Percentiles rank a stretch among this genome's conserved stretches.
These are phyloP conservation scores for Pythium phragmitis DNA, from an alignment of 352 stramenopile species.

Conservation along the genomic window DNA sequence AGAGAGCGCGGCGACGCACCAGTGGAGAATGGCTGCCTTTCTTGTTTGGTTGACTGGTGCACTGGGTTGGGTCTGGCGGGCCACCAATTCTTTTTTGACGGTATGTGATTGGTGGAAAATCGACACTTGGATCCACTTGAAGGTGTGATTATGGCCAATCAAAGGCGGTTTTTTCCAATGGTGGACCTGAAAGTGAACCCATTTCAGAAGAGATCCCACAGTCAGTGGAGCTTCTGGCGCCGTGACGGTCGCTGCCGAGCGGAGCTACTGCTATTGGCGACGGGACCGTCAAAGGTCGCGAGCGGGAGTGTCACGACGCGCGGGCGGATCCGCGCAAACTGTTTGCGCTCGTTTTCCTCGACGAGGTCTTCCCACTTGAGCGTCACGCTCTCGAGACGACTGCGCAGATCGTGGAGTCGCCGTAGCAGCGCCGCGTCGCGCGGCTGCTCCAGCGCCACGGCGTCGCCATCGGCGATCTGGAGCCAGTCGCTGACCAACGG, in stretches of 20 bases:
- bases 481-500: slow-evolving; percentile 61
- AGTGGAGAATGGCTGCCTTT: slow-evolving; percentile 24
- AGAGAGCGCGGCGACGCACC: neutral
- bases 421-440: slow-evolving; percentile 13
- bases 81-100: slow-evolving; percentile 32
- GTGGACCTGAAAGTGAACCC: slow-evolving; percentile 26
- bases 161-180: neutral
- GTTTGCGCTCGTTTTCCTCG: slow-evolving; percentile 36
- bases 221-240: neutral
- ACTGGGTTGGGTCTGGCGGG: neutral
- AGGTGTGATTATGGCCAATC: slow-evolving; percentile 26
- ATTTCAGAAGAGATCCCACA: slow-evolving; percentile 12
- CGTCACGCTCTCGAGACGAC: slow-evolving; percentile 34
- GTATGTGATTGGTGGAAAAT: slow-evolving; percentile 24
- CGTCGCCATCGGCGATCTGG: slow-evolving; percentile 15
- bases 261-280: neutral
- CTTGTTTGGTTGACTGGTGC: slow-evolving; percentile 10
- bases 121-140: slow-evolving; percentile 1
- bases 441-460: neutral
- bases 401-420: slow-evolving; percentile 17
- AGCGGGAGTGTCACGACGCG: slow-evolving; percentile 32
- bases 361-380: slow-evolving; percentile 43
- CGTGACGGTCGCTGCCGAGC: neutral
- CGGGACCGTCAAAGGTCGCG: slow-evolving; percentile 8
- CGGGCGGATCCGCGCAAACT: slow-evolving; percentile 29